phyloP scores from a whole-genome alignment of 164 flowering plant species.

The Kalanchoe fedtschenkoi region DNA sequence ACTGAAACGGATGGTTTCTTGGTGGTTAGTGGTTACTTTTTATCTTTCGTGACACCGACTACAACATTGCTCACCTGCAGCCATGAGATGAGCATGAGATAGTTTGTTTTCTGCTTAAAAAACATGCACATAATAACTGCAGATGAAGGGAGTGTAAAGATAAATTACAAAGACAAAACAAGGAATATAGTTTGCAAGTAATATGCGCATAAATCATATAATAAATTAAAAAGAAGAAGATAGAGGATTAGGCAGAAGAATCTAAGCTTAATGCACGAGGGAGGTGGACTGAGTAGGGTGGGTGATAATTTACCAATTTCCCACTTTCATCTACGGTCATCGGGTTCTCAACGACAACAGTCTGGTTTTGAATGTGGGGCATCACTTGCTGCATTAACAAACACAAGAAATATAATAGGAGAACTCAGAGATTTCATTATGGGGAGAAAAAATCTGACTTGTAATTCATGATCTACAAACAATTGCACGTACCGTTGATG shows the following conservation, averaged over 20 bases:
- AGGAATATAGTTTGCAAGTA: background rate
- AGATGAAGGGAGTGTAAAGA: too few relatives aligned
- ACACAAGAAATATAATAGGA: background rate
- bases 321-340: conserved; percentile 94
- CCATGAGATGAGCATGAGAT: background rate
- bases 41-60: conserved; percentile 79
- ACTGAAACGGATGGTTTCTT: background rate
- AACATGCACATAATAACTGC: too few relatives aligned
- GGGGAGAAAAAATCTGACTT: too few relatives aligned
- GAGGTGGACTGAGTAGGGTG: background rate
- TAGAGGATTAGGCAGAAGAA: too few relatives aligned
- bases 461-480: conserved; percentile 11
- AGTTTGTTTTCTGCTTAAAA: too few relatives aligned
- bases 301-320: conserved; percentile 50
- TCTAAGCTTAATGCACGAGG: too few relatives aligned
- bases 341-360: conserved; percentile 92
- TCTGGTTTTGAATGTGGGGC: conserved; percentile 47
- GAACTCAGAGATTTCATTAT: background rate
- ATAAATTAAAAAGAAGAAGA: too few relatives aligned
- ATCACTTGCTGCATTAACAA: conserved; percentile 16
- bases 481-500: conserved; percentile 46
- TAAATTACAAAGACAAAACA: too few relatives aligned
- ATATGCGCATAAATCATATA: too few relatives aligned
- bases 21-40: conserved; percentile 35
- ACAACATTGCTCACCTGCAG: conserved; percentile 85